These are phyloP conservation scores for Ceratobasidium sp. DNA, from an alignment of 1,284 basidiomycete species.

Conservation along the genomic window DNA sequence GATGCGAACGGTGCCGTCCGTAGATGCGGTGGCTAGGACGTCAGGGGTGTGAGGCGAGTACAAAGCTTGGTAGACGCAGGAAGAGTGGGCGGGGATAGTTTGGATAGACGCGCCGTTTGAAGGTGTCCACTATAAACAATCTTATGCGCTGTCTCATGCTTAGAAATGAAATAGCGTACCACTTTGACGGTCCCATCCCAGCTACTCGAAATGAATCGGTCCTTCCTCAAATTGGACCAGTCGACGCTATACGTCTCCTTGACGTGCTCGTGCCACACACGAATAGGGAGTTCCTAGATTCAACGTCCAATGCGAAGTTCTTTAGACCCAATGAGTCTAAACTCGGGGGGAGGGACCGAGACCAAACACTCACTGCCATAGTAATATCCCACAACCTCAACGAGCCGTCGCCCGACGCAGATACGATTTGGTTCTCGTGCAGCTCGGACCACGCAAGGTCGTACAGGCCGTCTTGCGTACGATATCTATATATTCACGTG, in stretches of 20 bases:
- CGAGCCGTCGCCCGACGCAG: slow-evolving; percentile 92
- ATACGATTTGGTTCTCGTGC: slow-evolving; percentile 94
- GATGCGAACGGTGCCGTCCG: slow-evolving; percentile 84
- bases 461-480: slow-evolving; percentile 94
- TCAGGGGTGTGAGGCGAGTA: slow-evolving; percentile 94
- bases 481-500: slow-evolving; percentile 75
- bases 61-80: slow-evolving; percentile 89
- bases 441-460: slow-evolving; percentile 94
- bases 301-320: neutral
- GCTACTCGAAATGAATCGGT: slow-evolving; percentile 87
- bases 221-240: slow-evolving; percentile 96
- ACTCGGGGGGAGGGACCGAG: slow-evolving; percentile 13
- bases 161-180: slow-evolving; percentile 63
- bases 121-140: slow-evolving; percentile 80
- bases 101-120: slow-evolving; percentile 81
- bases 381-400: slow-evolving; percentile 93
- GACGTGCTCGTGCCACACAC: slow-evolving; percentile 93
- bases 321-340: slow-evolving; percentile 20
- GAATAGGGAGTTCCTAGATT: slow-evolving; percentile 85
- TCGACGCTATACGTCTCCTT: slow-evolving; percentile 95
- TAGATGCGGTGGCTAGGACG: slow-evolving; percentile 83
- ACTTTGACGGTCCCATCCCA: slow-evolving; percentile 95
- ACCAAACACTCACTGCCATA: slow-evolving; percentile 76
- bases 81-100: slow-evolving; percentile 85
- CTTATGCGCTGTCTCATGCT: neutral